phyloP scores from a whole-genome alignment of 495 filamentous ascomycete genomes.

The Penicillium goetzii region DNA sequence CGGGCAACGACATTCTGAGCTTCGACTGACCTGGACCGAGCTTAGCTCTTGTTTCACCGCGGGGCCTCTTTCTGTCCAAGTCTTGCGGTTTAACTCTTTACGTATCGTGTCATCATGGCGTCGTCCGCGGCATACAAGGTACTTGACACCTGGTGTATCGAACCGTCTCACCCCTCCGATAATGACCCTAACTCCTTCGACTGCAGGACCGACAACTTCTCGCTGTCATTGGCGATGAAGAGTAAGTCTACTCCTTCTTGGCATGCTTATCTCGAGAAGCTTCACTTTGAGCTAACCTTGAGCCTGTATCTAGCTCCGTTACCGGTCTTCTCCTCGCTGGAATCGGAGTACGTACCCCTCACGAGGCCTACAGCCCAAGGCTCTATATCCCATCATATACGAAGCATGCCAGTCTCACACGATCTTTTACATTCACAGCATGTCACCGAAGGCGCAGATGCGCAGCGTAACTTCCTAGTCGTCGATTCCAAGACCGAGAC shows the following conservation, averaged over 20 bases:
- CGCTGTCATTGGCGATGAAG: constrained; percentile 96
- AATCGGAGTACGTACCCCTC: constrained; percentile 73
- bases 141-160: constrained; percentile 20
- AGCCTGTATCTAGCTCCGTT: constrained; percentile 71
- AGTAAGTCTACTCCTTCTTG: constrained; percentile 48
- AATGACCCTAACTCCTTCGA: constrained; percentile 26
- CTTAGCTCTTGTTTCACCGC: constrained; percentile 1
- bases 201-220: constrained; percentile 87
- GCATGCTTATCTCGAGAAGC: background rate
- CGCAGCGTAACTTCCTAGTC: constrained; percentile 95
- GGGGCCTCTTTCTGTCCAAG: background rate
- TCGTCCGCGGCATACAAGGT: constrained; percentile 48
- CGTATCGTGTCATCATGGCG: constrained; percentile 37
- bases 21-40: constrained; percentile 6
- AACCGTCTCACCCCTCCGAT: constrained; percentile 21
- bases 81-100: background rate
- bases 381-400: background rate
- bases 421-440: constrained; percentile 51
- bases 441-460: constrained; percentile 76
- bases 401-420: background rate
- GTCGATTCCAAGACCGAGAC: constrained; percentile 92
- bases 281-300: background rate
- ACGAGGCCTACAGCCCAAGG: background rate
- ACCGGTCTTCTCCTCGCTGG: constrained; percentile 93
- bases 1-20: constrained; percentile 12